Percentiles rank a stretch among this genome's conserved stretches.
These are phyloP conservation scores for Ceratorhiza oryzae-sativae DNA, from an alignment of 1,284 basidiomycete species.

Conservation along the genomic window DNA sequence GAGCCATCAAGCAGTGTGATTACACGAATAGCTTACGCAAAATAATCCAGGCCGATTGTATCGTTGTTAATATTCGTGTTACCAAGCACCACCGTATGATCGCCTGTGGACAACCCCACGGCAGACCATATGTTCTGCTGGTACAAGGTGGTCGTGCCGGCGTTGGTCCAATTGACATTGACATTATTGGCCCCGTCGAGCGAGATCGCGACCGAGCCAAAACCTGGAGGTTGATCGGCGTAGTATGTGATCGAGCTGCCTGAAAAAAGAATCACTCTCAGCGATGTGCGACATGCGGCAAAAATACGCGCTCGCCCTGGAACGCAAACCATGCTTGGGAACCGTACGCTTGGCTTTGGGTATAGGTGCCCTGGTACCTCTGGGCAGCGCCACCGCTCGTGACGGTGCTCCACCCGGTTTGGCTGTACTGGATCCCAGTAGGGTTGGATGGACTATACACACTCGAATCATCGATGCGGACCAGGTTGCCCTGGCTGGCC, in stretches of 20 bases:
- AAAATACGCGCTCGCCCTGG: neutral
- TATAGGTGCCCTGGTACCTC: neutral
- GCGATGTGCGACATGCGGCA: neutral
- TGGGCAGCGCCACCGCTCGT: neutral
- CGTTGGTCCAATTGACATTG: neutral
- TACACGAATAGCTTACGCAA: neutral
- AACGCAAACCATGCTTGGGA: neutral
- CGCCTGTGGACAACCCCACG: neutral
- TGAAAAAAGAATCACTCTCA: neutral
- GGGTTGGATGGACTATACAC: neutral
- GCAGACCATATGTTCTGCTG: neutral
- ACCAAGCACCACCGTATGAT: neutral
- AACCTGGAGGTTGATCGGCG: neutral
- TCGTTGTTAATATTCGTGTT: neutral
- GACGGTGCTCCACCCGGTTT: neutral
- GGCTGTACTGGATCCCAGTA: neutral
- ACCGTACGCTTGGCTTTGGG: neutral
- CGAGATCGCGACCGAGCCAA: neutral
- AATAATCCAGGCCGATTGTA: neutral
- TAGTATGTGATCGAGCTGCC: slow-evolving; percentile 2
- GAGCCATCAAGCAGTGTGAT: neutral
- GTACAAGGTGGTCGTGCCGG: neutral
- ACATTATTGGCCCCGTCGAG: neutral
- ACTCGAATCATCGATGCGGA: neutral
- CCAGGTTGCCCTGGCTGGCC: too few relatives aligned